Conservation (phyloP, 2,329 filamentous ascomycete species). For the Aureobasidium sp. region DNA sequence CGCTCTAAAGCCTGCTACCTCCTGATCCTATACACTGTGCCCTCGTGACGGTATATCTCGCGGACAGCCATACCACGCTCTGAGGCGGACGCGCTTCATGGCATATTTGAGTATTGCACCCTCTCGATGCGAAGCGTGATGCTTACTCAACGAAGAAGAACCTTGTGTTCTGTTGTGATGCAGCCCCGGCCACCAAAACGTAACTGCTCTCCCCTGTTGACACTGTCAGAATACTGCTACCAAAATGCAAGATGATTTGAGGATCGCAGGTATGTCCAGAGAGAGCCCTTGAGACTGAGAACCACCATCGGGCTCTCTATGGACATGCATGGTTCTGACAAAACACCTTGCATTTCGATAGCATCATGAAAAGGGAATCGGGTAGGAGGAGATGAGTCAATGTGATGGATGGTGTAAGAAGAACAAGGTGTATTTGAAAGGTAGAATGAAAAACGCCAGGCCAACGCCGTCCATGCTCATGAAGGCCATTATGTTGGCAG, state of each 20-base stretch:
- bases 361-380: not conserved
- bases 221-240: not conserved
- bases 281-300: not conserved
- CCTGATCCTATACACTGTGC: too few relatives aligned
- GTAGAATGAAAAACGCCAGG: not conserved
- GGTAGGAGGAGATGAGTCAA: not conserved
- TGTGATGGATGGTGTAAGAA: not conserved
- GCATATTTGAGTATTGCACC: not conserved
- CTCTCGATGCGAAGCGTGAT: not conserved
- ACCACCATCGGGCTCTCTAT: not conserved
- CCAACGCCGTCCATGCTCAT: constrained; percentile 13
- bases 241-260: not conserved
- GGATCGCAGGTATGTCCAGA: not conserved
- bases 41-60: not conserved
- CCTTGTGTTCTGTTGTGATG: not conserved
- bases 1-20: not conserved
- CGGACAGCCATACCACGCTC: too few relatives aligned
- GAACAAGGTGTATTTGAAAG: constrained; percentile 1
- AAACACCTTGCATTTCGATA: not conserved
- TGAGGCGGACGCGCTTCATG: not conserved
- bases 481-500: constrained; percentile 11
- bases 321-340: not conserved
- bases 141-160: not conserved
- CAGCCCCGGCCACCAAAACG: not conserved
- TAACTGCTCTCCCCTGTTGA: not conserved